Conservation (phyloP, 495 filamentous ascomycete genomes). For the Coniosporium apollinis region DNA sequence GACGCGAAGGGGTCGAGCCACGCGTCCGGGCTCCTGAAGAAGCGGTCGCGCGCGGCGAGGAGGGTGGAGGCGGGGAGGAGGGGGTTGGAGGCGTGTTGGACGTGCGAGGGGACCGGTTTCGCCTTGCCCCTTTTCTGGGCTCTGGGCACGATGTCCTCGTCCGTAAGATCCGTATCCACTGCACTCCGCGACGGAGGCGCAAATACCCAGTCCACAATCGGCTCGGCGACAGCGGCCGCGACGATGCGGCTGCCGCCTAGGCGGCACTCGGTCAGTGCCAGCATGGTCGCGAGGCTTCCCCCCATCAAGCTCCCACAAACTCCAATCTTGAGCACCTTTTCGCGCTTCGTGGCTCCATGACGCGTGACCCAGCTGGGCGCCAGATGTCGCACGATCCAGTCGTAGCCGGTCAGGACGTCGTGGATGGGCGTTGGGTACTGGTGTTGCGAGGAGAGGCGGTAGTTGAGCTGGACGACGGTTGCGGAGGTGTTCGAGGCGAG, state of each 20-base stretch:
- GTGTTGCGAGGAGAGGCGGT: slow-evolving; percentile 14
- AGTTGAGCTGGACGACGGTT: slow-evolving; percentile 22
- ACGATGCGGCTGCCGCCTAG: slow-evolving; percentile 16
- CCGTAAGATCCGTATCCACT: background rate
- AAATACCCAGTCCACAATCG: slow-evolving; percentile 27
- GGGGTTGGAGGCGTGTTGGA: slow-evolving; percentile 2
- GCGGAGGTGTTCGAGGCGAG: slow-evolving; percentile 13
- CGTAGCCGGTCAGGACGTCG: slow-evolving; percentile 24
- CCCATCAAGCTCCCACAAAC: slow-evolving; percentile 38
- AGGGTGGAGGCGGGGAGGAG: slow-evolving; percentile 21
- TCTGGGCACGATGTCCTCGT: too few relatives aligned
- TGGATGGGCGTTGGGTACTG: slow-evolving; percentile 27
- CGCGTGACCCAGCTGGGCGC: too few relatives aligned
- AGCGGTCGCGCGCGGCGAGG: slow-evolving; percentile 21
- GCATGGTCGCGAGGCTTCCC: slow-evolving; percentile 38
- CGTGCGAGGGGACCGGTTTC: background rate
- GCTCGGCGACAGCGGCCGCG: slow-evolving; percentile 25
- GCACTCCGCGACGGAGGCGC: background rate
- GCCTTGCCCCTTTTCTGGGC: too few relatives aligned
- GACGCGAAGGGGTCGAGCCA: slow-evolving; percentile 45
- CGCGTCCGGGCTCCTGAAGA: slow-evolving; percentile 31
- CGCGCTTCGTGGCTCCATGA: background rate
- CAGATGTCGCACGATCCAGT: slow-evolving; percentile 27
- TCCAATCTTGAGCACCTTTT: slow-evolving; percentile 18
- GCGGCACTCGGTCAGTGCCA: slow-evolving; percentile 40